These are phyloP conservation scores for Nothopassalora personata DNA, from an alignment of 2,329 filamentous ascomycete species.

Conservation along the genomic window DNA sequence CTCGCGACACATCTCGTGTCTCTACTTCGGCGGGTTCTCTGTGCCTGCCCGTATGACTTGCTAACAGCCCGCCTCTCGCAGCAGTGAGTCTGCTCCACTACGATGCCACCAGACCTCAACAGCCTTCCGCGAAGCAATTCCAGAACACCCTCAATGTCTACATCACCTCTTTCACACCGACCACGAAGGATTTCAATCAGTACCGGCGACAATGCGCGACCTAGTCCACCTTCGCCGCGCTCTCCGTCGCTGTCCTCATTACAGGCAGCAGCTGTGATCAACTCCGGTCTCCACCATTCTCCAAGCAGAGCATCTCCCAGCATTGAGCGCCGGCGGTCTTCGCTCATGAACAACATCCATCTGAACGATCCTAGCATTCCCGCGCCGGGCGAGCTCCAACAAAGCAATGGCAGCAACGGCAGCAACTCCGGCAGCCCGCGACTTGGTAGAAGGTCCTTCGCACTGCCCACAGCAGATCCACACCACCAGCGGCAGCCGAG, in stretches of 20 bases:
- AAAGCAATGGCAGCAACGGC: constrained; percentile 26
- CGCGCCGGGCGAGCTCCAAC: constrained; percentile 63
- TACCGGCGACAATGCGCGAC: constrained; percentile 37
- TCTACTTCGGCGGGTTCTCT: neutral
- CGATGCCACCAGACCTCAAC: constrained; percentile 55
- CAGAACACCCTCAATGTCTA: constrained; percentile 29
- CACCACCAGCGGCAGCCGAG: constrained; percentile 61
- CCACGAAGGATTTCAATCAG: constrained; percentile 30
- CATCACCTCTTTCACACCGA: constrained; percentile 27
- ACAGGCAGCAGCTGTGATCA: constrained; percentile 70
- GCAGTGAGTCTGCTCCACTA: neutral
- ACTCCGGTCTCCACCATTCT: constrained; percentile 53
- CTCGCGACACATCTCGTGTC: neutral
- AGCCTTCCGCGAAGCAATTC: constrained; percentile 47
- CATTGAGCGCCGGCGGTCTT: constrained; percentile 58
- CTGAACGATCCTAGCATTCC: constrained; percentile 66
- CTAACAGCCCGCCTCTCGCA: neutral
- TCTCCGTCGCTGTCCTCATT: constrained; percentile 63
- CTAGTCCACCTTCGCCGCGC: constrained; percentile 53
- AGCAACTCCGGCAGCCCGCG: constrained; percentile 19
- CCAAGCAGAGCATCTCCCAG: constrained; percentile 46
- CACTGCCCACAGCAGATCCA: constrained; percentile 48
- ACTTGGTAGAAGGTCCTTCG: constrained; percentile 31
- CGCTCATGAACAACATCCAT: constrained; percentile 63
- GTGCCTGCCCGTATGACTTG: neutral